A percentile compares a stretch with the other conserved stretches of the same genome.
These are phyloP conservation scores for Aspergillus terreus DNA, from an alignment of 2,329 filamentous ascomycete species.

Conservation along the genomic window DNA sequence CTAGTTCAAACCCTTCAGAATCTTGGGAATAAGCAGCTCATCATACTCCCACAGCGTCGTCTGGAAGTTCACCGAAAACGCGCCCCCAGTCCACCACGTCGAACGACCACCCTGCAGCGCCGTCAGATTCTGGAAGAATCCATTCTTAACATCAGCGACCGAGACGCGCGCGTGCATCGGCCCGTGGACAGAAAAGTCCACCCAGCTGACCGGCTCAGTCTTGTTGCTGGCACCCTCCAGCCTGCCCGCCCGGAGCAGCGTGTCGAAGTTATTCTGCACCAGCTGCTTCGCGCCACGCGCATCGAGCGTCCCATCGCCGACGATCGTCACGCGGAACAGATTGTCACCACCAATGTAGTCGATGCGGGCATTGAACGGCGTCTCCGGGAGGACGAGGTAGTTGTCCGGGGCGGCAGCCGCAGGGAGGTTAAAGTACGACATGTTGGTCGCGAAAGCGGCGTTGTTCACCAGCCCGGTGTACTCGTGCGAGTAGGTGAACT, in stretches of 20 bases:
- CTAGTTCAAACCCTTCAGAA: constrained; percentile 12
- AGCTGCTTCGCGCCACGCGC: constrained; percentile 12
- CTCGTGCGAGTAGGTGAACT: constrained; percentile 33
- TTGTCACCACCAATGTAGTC: constrained; percentile 19
- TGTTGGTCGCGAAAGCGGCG: constrained; percentile 23
- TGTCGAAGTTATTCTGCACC: constrained; percentile 15
- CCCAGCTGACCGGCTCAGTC: constrained; percentile 15
- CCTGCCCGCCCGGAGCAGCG: constrained; percentile 10
- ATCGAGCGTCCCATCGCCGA: constrained; percentile 16
- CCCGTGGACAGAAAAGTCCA: constrained; percentile 23
- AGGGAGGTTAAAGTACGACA: constrained; percentile 35
- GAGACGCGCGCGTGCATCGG: constrained; percentile 32
- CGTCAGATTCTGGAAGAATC: constrained; percentile 37
- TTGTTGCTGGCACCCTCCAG: constrained; percentile 5
- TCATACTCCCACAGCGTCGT: constrained; percentile 22
- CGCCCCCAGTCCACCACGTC: constrained; percentile 35
- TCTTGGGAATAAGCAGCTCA: constrained; percentile 18
- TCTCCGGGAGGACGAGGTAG: constrained; percentile 15
- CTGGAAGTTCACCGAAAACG: constrained; percentile 31
- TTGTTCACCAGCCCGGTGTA: constrained; percentile 34
- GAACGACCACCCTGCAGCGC: constrained; percentile 36
- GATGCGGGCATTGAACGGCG: constrained; percentile 15
- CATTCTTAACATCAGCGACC: constrained; percentile 26
- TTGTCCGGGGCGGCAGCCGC: constrained; percentile 40
- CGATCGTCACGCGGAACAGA: constrained; percentile 19